Percentiles rank a stretch among this genome's conserved stretches.
Evolutionary conservation across 768 basidiomycete species (phyloP).

Genomic region (Rhizopogon vulgaris): DNA sequence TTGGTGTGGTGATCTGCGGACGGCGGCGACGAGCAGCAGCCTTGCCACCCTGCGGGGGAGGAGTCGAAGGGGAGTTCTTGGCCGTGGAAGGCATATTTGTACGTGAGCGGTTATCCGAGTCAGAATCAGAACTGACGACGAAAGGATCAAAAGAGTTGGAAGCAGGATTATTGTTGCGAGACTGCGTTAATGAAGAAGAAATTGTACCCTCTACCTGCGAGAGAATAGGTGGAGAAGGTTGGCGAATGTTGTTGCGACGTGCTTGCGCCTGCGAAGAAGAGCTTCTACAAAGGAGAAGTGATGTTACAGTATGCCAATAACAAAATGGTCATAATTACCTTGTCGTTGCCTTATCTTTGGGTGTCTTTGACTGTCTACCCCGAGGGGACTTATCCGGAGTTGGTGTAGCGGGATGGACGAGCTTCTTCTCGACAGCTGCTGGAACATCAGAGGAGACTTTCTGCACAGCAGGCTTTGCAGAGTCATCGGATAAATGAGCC

Average conservation of each 20-base stretch:
- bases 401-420: slow-evolving; percentile 14
- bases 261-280: slow-evolving; percentile 36
- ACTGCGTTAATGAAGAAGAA: slow-evolving; percentile 15
- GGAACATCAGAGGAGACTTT: slow-evolving; percentile 24
- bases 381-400: slow-evolving; percentile 24
- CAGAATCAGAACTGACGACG: slow-evolving; percentile 38
- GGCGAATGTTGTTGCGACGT: slow-evolving; percentile 50
- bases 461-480: slow-evolving; percentile 25
- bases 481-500: slow-evolving; percentile 22
- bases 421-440: slow-evolving; percentile 24
- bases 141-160: slow-evolving; percentile 44
- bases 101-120: slow-evolving; percentile 32
- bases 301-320: neutral
- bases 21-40: slow-evolving; percentile 55
- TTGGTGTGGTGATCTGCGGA: slow-evolving; percentile 29
- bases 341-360: slow-evolving; percentile 36
- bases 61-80: slow-evolving; percentile 14
- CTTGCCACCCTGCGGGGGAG: slow-evolving; percentile 51
- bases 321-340: slow-evolving; percentile 28
- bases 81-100: slow-evolving; percentile 24
- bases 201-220: slow-evolving; percentile 64
- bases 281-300: slow-evolving; percentile 29
- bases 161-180: slow-evolving; percentile 26
- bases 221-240: slow-evolving; percentile 54
- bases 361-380: slow-evolving; percentile 30